These are phyloP conservation scores for Dillenia suffruticosa DNA, from an alignment of 164 flowering plant species.

Conservation along the genomic window DNA sequence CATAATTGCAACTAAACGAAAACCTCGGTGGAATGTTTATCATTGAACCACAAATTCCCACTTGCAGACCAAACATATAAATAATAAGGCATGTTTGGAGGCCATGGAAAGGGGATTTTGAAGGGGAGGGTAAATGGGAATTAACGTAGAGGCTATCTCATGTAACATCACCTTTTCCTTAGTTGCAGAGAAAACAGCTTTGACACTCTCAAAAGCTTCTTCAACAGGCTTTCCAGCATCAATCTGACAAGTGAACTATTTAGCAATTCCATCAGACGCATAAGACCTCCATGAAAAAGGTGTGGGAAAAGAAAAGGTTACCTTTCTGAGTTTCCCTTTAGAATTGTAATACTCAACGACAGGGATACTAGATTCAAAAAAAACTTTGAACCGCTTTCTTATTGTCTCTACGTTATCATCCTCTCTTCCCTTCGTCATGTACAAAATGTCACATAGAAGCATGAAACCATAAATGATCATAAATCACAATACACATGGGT, in stretches of 20 bases:
- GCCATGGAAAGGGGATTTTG: too few species aligned
- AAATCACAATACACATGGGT: too few species aligned
- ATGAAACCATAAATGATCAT: too few species aligned
- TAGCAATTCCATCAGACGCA: background rate
- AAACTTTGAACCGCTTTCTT: slow-evolving; percentile 77
- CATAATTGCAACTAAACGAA: too few species aligned
- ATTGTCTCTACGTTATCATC: slow-evolving; percentile 89
- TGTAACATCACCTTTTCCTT: slow-evolving; percentile 39
- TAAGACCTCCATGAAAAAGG: background rate
- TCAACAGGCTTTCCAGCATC: slow-evolving; percentile 77
- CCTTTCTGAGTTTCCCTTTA: slow-evolving; percentile 76
- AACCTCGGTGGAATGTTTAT: too few species aligned
- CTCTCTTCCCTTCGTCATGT: too few species aligned
- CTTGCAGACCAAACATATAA: too few species aligned
- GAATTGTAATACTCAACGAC: slow-evolving; percentile 61
- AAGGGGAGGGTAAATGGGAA: too few species aligned
- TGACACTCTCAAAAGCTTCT: slow-evolving; percentile 76
- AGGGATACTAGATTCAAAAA: slow-evolving; percentile 72
- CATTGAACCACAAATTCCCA: too few species aligned
- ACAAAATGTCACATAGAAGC: too few species aligned
- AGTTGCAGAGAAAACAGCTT: slow-evolving; percentile 45
- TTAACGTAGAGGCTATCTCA: too few species aligned
- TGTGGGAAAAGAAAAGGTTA: slow-evolving; percentile 16
- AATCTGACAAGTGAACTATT: slow-evolving; percentile 36
- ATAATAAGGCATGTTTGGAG: too few species aligned